Evolutionary conservation across 768 basidiomycete species (phyloP).

Genomic region (Hirschioporus abietinus): DNA sequence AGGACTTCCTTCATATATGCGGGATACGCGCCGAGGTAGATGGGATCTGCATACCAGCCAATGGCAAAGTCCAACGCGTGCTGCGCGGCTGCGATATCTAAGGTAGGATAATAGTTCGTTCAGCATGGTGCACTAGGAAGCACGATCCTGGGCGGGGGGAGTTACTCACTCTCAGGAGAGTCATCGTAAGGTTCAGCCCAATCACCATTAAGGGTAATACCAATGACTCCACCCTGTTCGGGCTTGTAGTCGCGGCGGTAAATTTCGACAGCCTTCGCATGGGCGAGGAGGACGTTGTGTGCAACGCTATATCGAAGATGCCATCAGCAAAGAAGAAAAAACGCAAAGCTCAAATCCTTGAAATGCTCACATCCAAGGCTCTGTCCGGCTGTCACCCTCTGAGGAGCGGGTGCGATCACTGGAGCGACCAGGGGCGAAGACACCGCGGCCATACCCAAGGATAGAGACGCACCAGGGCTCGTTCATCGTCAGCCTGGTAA

Average conservation of each 20-base stretch:
- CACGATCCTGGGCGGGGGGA: neutral
- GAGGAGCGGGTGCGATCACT: constrained; percentile 55
- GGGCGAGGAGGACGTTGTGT: constrained; percentile 62
- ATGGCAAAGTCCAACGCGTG: constrained; percentile 69
- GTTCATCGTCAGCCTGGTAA: constrained; percentile 61
- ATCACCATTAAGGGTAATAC: constrained; percentile 77
- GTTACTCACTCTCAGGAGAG: constrained; percentile 53
- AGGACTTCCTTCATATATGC: constrained; percentile 49
- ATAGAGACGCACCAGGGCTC: constrained; percentile 72
- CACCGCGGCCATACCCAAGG: constrained; percentile 64
- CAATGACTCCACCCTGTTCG: constrained; percentile 59
- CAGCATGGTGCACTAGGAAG: neutral
- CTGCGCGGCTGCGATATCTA: constrained; percentile 66
- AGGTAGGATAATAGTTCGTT: constrained; percentile 8
- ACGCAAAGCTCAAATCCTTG: constrained; percentile 2
- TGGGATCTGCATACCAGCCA: constrained; percentile 53
- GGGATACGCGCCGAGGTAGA: constrained; percentile 71
- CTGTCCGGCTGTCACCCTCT: constrained; percentile 59
- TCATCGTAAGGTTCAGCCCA: constrained; percentile 73
- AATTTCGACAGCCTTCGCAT: constrained; percentile 59
- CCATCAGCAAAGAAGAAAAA: constrained; percentile 1
- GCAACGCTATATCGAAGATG: constrained; percentile 45
- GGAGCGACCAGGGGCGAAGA: constrained; percentile 67
- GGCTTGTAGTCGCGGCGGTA: constrained; percentile 65
- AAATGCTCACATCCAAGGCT: constrained; percentile 60